Percentiles rank a stretch among this genome's conserved stretches.
Conservation (phyloP, 257 asterid genomes). For the Petunia axillaris region DNA sequence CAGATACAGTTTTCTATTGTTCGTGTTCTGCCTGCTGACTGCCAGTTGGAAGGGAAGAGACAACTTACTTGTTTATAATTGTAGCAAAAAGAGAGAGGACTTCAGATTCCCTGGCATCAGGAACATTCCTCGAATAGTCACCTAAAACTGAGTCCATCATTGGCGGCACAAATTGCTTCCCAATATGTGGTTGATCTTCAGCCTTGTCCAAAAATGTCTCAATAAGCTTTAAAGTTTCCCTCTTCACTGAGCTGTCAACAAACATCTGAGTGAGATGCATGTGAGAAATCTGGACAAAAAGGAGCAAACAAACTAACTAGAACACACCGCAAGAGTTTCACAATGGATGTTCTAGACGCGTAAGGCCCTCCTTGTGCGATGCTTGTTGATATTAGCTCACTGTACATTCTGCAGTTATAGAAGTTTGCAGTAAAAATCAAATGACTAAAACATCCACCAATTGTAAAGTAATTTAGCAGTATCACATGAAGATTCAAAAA, state of each 20-base stretch:
- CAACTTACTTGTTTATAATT: constrained; percentile 84
- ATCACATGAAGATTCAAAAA: too few relatives aligned
- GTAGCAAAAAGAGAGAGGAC: constrained; percentile 98
- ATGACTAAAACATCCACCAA: not conserved
- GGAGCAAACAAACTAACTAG: not conserved
- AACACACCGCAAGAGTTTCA: constrained; percentile 88
- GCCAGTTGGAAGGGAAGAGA: not conserved
- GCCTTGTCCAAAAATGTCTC: constrained; percentile 98
- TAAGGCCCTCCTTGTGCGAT: constrained; percentile 97
- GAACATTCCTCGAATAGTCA: constrained; percentile 92
- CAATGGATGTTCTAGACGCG: constrained; percentile 84
- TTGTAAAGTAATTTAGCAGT: constrained; percentile 15
- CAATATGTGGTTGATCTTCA: constrained; percentile 91
- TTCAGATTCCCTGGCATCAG: constrained; percentile 99
- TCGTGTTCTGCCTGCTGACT: not conserved
- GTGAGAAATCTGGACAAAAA: constrained; percentile 1
- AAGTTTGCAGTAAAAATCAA: constrained; percentile 31
- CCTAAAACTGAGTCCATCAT: constrained; percentile 99
- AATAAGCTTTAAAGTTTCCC: constrained; percentile 93
- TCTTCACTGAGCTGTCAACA: constrained; percentile 84
- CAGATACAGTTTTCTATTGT: not conserved
- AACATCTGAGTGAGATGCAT: constrained; percentile 16
- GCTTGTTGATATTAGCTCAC: constrained; percentile 89
- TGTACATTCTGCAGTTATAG: constrained; percentile 78
- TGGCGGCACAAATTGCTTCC: constrained; percentile 93